phyloP scores from a whole-genome alignment of 805 yeast species.

The Candida incommunis region DNA sequence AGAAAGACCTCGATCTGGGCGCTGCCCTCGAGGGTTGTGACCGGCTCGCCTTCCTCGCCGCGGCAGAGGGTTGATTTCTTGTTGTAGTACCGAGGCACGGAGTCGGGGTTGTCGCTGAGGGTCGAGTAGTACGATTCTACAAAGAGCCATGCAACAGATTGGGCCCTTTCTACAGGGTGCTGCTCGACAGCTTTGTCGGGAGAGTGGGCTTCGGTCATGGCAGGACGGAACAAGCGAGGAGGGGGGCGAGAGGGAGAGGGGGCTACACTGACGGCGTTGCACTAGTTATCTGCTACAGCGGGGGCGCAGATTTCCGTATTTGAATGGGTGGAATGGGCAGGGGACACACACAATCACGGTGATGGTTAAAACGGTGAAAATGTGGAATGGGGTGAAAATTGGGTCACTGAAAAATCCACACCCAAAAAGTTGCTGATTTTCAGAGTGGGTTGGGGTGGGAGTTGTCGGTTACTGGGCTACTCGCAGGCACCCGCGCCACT shows the following conservation, averaged over 20 bases:
- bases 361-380: no score
- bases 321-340: no score
- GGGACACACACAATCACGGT: no score
- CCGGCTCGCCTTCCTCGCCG: conserved; percentile 24
- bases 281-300: no score
- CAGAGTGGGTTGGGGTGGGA: no score
- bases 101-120: conserved; percentile 19
- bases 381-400: neutral
- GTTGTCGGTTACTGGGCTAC: no score
- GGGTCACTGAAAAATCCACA: neutral
- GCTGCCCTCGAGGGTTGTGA: conserved; percentile 17
- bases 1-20: conserved; percentile 19
- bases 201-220: conserved; percentile 7
- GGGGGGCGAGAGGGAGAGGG: no score
- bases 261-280: no score
- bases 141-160: conserved; percentile 25
- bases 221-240: conserved; percentile 3
- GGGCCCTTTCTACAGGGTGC: conserved; percentile 3
- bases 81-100: conserved; percentile 23
- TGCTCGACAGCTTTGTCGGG: conserved; percentile 9
- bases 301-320: no score
- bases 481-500: no score
- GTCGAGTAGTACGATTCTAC: conserved; percentile 25
- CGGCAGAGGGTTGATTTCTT: conserved; percentile 21
- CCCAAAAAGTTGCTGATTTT: no score